Conservation (phyloP, 1,139 yeast genomes). For the Lizanozyma gosingica region DNA sequence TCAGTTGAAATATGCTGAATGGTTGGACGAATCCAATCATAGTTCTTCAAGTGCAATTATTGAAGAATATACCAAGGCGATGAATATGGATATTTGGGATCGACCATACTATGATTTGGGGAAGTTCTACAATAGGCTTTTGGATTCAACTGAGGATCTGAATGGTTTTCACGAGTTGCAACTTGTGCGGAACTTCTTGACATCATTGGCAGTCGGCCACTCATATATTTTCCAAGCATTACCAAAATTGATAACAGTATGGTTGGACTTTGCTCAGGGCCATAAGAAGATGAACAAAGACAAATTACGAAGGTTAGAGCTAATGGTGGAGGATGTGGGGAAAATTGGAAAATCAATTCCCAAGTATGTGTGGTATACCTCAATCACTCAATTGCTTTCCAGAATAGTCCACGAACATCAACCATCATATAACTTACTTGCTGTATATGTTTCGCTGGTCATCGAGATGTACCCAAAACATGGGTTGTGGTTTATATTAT, state of each 20-base stretch:
- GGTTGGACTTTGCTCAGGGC: conserved; percentile 74
- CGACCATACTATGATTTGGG: conserved; percentile 79
- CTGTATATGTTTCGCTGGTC: conserved; percentile 47
- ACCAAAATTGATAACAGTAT: conserved; percentile 81
- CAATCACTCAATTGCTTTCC: conserved; percentile 78
- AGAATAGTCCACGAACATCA: conserved; percentile 61
- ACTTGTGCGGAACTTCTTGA: conserved; percentile 55
- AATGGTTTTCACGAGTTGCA: conserved; percentile 61
- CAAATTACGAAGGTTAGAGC: conserved; percentile 29
- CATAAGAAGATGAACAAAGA: conserved; percentile 19
- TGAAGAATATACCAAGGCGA: conserved; percentile 56
- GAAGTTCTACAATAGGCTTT: conserved; percentile 64
- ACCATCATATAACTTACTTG: conserved; percentile 48
- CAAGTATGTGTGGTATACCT: conserved; percentile 69
- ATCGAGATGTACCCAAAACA: conserved; percentile 68
- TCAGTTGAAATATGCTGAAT: conserved; percentile 72
- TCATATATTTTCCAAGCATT: conserved; percentile 73
- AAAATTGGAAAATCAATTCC: conserved; percentile 42
- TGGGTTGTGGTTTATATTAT: conserved; percentile 76
- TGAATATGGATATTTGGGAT: conserved; percentile 60
- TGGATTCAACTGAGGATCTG: conserved; percentile 46
- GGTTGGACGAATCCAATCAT: conserved; percentile 86
- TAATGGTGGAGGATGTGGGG: conserved; percentile 46
- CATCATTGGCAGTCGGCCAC: conserved; percentile 62
- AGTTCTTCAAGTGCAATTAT: conserved; percentile 70